phyloP scores from a whole-genome alignment of 129 eudicot genomes.

The Cynara cardunculus region DNA sequence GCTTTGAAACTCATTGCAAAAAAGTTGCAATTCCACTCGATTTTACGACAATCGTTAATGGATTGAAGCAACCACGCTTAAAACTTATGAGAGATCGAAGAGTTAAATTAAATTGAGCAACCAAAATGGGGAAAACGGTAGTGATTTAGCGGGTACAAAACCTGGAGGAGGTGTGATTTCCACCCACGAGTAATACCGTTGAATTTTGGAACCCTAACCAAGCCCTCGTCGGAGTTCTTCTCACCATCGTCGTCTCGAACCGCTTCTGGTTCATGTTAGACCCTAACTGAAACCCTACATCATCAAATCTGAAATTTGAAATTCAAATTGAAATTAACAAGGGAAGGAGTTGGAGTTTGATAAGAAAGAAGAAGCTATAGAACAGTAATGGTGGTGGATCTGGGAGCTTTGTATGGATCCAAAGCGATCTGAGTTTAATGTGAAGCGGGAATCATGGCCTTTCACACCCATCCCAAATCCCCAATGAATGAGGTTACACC shows the following conservation, averaged over 20 bases:
- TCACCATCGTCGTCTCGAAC: constrained; percentile 37
- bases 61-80: neutral
- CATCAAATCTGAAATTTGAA: neutral
- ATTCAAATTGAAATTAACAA: neutral
- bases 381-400: constrained; percentile 7
- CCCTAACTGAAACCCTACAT: constrained; percentile 14
- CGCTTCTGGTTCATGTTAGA: constrained; percentile 18
- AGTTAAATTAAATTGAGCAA: constrained; percentile 11
- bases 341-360: neutral
- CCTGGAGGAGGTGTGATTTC: constrained; percentile 94
- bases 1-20: constrained; percentile 39
- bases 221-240: constrained; percentile 51
- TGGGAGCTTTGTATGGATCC: neutral
- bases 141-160: constrained; percentile 70
- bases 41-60: neutral
- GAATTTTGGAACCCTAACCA: constrained; percentile 76
- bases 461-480: constrained; percentile 18
- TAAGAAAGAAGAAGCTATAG: neutral
- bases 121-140: constrained; percentile 3
- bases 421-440: neutral
- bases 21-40: neutral
- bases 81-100: constrained; percentile 3
- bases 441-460: constrained; percentile 10
- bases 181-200: constrained; percentile 81
- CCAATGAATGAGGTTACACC: constrained; percentile 6